Percentiles rank a stretch among this genome's conserved stretches.
These are phyloP conservation scores for Leishmania tarentolae DNA, from an alignment of 208 protist species.

Conservation along the genomic window DNA sequence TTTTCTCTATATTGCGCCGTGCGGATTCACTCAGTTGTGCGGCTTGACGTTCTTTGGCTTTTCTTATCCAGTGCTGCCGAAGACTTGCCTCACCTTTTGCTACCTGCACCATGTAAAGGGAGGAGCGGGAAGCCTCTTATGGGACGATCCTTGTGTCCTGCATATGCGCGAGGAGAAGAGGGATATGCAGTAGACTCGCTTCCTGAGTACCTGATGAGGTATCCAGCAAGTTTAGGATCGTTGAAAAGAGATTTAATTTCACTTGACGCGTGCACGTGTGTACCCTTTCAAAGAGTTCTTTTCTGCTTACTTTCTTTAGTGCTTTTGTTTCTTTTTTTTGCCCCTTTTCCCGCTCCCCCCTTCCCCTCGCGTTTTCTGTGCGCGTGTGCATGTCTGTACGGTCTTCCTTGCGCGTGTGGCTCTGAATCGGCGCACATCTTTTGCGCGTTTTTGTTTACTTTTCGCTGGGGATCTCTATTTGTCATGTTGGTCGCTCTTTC, in stretches of 20 bases:
- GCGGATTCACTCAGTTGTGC: not conserved
- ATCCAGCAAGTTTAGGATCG: not conserved
- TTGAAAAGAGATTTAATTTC: not conserved
- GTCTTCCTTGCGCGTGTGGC: not conserved
- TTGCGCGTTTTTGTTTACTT: slow-evolving; percentile 18
- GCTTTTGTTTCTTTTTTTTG: not conserved
- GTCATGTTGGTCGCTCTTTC: slow-evolving; percentile 2
- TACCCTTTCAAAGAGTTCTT: not conserved
- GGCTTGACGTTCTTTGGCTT: not conserved
- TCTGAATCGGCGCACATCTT: not conserved
- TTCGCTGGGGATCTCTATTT: not conserved
- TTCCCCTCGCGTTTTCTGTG: not conserved
- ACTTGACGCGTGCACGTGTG: not conserved
- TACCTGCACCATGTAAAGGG: not conserved
- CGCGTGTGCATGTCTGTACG: slow-evolving; percentile 12
- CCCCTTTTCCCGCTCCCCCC: not conserved
- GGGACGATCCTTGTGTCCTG: not conserved
- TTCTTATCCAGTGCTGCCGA: not conserved
- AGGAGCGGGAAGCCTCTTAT: not conserved
- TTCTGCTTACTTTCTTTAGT: not conserved
- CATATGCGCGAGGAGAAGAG: not conserved
- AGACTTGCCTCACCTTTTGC: not conserved
- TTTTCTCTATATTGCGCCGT: not conserved
- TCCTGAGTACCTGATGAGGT: not conserved
- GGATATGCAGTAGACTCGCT: not conserved